Conservation (phyloP, 164 flowering plant genomes). For the Piper betle region DNA sequence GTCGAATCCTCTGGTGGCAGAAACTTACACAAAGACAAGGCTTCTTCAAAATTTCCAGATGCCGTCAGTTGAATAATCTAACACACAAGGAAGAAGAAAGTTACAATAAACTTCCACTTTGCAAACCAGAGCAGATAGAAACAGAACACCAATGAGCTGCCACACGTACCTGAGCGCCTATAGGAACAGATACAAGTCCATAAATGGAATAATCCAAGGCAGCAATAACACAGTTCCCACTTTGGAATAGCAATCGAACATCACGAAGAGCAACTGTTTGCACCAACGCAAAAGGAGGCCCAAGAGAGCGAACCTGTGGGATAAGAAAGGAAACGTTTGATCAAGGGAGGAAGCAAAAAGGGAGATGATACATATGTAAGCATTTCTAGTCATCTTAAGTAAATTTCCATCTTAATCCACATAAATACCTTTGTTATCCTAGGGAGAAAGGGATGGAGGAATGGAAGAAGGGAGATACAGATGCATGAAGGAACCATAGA, state of each 20-base stretch:
- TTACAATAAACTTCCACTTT: background rate
- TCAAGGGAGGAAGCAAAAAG: background rate
- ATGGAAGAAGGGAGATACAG: background rate
- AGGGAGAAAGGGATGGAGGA: background rate
- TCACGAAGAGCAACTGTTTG: constrained; percentile 84
- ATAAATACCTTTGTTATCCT: too few relatives aligned
- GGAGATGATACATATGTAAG: too few relatives aligned
- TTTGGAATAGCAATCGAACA: constrained; percentile 45
- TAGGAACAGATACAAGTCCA: constrained; percentile 86
- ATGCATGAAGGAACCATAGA: background rate
- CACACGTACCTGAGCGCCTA: constrained; percentile 85
- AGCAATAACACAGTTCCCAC: constrained; percentile 48
- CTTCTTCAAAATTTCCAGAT: constrained; percentile 96
- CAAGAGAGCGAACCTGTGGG: constrained; percentile 83
- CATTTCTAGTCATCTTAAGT: too few relatives aligned
- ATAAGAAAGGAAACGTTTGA: background rate
- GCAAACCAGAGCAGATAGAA: background rate
- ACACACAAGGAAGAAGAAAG: constrained; percentile 7
- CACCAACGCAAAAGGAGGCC: constrained; percentile 81
- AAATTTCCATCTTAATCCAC: too few relatives aligned
- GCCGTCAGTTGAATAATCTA: constrained; percentile 98
- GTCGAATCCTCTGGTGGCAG: constrained; percentile 96
- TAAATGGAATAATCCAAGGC: constrained; percentile 60
- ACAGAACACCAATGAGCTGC: background rate
- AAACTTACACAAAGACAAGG: constrained; percentile 83